Conservation (phyloP, 768 basidiomycete species). For the Lactifluus pinguis region DNA sequence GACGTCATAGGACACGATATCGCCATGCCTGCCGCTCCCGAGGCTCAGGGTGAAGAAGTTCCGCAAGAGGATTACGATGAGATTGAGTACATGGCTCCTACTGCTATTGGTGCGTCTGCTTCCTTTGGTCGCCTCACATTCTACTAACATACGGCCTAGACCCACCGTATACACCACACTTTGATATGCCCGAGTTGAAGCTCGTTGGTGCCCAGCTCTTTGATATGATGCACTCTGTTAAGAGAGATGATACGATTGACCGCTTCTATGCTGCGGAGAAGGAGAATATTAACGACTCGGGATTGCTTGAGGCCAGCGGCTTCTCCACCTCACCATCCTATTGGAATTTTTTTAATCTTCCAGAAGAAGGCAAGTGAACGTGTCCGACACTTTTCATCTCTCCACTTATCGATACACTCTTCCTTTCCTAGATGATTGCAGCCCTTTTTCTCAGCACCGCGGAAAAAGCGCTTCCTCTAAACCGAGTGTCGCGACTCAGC, state of each 20-base stretch:
- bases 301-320: background rate
- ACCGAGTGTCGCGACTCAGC: background rate
- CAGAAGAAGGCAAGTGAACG: background rate
- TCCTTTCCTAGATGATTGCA: too few relatives aligned
- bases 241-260: background rate
- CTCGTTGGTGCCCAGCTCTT: background rate
- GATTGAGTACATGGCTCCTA: background rate
- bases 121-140: background rate
- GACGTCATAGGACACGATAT: slow-evolving; percentile 56
- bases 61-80: slow-evolving; percentile 24
- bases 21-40: slow-evolving; percentile 23
- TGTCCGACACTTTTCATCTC: too few relatives aligned
- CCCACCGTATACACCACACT: background rate
- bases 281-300: background rate
- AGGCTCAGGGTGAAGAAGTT: slow-evolving; percentile 20
- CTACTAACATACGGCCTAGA: background rate
- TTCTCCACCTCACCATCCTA: background rate
- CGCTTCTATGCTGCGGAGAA: background rate
- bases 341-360: background rate
- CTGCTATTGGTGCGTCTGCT: background rate
- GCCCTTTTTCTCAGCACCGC: too few relatives aligned
- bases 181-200: background rate
- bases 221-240: background rate
- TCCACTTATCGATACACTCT: too few relatives aligned
- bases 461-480: background rate